These are phyloP conservation scores for Croton setiger DNA, from an alignment of 441 rosid genomes.

Conservation along the genomic window DNA sequence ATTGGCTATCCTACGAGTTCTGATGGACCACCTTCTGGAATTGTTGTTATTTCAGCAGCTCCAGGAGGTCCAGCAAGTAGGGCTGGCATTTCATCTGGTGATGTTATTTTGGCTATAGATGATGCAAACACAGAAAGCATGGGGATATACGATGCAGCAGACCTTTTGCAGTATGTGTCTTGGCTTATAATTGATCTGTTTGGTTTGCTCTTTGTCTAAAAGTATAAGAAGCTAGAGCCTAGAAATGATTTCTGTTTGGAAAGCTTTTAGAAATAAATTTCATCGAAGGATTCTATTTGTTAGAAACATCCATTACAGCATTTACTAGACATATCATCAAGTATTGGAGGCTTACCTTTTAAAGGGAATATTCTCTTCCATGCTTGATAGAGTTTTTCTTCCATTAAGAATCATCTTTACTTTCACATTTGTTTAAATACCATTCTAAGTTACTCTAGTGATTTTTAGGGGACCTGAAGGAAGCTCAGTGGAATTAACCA, in stretches of 20 bases:
- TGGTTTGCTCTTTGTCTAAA: neutral
- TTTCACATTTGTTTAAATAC: neutral
- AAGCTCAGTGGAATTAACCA: slow-evolving; percentile 70
- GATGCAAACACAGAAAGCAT: slow-evolving; percentile 57
- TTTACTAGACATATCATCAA: neutral
- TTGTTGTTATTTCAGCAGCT: slow-evolving; percentile 79
- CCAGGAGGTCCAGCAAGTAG: slow-evolving; percentile 92
- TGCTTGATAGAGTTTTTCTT: neutral
- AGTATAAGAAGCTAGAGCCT: slow-evolving; percentile 8
- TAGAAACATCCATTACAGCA: neutral
- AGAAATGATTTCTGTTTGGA: neutral
- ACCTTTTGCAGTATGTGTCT: slow-evolving; percentile 72
- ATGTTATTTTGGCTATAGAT: slow-evolving; percentile 70
- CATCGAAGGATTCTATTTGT: neutral
- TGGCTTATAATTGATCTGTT: slow-evolving; percentile 9
- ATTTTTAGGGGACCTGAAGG: slow-evolving; percentile 91
- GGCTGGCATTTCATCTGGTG: slow-evolving; percentile 80
- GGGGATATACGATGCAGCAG: slow-evolving; percentile 93
- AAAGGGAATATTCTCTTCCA: neutral
- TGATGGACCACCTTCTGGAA: slow-evolving; percentile 59
- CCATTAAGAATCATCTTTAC: neutral
- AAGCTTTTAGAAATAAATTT: neutral
- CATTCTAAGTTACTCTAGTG: slow-evolving; percentile 17
- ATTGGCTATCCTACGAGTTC: slow-evolving; percentile 75
- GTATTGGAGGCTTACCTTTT: neutral